Percentiles rank a stretch among this genome's conserved stretches.
Conservation (phyloP, 1,139 yeast genomes). For the Suhomyces panamericanus region DNA sequence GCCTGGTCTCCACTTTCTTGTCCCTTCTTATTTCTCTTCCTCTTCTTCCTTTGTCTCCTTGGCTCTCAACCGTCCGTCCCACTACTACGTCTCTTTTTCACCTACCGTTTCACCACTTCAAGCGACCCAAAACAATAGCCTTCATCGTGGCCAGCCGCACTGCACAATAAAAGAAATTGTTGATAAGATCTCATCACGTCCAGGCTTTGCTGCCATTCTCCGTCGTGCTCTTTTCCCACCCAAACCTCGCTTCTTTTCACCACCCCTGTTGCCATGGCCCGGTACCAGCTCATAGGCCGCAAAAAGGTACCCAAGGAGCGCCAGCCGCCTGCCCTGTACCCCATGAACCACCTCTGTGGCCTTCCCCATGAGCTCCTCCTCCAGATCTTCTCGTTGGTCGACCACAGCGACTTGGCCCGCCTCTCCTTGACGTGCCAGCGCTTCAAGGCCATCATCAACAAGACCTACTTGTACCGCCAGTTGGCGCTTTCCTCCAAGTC, state of each 20-base stretch:
- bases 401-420: constrained; percentile 24
- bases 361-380: constrained; percentile 45
- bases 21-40: background rate
- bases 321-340: constrained; percentile 20
- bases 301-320: constrained; percentile 22
- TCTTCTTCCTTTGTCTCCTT: background rate
- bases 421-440: constrained; percentile 39
- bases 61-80: background rate
- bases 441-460: constrained; percentile 37
- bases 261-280: constrained; percentile 16
- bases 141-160: background rate
- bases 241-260: background rate
- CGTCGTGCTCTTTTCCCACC: background rate
- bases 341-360: constrained; percentile 33
- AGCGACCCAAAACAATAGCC: background rate
- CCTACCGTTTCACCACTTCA: background rate
- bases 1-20: background rate
- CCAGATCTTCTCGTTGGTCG: constrained; percentile 31
- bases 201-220: background rate
- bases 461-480: constrained; percentile 35
- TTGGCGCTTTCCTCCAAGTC: constrained; percentile 28
- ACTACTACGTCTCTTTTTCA: background rate
- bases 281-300: constrained; percentile 43
- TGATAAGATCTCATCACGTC: background rate
- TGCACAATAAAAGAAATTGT: background rate